Base-by-base conservation (phyloP, 148 eudicot genomes). In the Arbutus unedo region DNA sequence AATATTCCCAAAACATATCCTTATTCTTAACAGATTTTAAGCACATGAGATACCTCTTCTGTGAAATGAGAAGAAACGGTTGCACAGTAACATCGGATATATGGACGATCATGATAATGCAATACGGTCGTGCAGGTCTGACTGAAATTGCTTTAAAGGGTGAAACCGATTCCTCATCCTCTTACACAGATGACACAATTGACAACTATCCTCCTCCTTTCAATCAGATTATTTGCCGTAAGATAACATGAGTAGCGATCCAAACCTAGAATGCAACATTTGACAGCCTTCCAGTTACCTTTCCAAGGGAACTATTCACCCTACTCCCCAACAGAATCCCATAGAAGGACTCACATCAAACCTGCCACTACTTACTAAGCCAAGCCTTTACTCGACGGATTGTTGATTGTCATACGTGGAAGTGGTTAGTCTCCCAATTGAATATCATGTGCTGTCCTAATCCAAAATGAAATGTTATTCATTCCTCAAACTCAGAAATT, bases 101-200 rank as follows among this genome's bases (percentile, higher is more conserved):
- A 74, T 94, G 95, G 95, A 91, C 97, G 62, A 92, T 93, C 88
- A 92, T 94, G 93, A 89, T 94, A 74, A 83, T 91, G 92, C 89
- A 90, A 76, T 93, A 93, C 78, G 97, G 98, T 78, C 90, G 92
- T 74, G 87, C 88, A 70, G 95, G 97, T 50, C 80, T 93, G 81
- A 94, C 98, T 8, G 90, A 93, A 72, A 91, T 91, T 67, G 97
- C 98, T 79, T 62, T 93, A 57, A 21, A 57, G 62, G 5, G 23
- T 3, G 8, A 57, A 21, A 5, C 62, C 19, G 8, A 57, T 57
- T 19, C 62, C 8, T 56, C 60, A 6, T 7, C 18, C 62, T 21
- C 62, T 18, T 7, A 18, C 62, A 57, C 62, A 18, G 18, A 21
- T 8, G 19, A 57, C 62, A 57, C 62, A 5, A 18, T 19, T 18